Evolutionary conservation across 352 stramenopile genomes (phyloP), one percentile per base, ranked within the genome.

Genomic region (Hyaloperonospora arabidopsidis): DNA sequence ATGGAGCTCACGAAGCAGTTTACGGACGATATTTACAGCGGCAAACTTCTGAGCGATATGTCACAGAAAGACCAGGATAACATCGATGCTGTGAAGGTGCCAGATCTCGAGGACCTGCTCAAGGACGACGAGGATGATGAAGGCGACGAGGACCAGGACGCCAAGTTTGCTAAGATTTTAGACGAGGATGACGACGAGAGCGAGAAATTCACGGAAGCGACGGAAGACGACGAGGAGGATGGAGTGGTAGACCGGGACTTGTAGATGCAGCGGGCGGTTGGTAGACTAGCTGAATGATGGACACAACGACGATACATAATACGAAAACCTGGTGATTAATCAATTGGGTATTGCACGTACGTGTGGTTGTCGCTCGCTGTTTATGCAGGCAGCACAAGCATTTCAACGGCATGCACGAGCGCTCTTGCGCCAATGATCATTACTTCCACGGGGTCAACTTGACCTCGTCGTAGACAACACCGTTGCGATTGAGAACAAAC

Each of bases 11-110:
- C 98, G 61, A 98, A 97, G 67, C 96, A 99, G 72, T 99, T 99
- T 67, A 97, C 98, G 52, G 95, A 98, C 68, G 97, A 99, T 78
- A 94, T 99, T 59, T 99, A 99, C 82, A 97, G 93, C 29, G 97
- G 97, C 59, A 99, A 98, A 54, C 76, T 99, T 52, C 74, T 99
- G 41, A 97, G 89, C 36, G 96, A 99, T 71, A 97, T 98, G 63
- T 97, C 93, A 22, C 95, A 98, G 63, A 93, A 97, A 70, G 87
- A 97, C 61, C 97, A 98, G 68, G 95, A 98, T 68, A 97, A 97
- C 71, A 98, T 98, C 72, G 96, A 98, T 71, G 93, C 85, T 61
- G 86, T 97, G 56, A 97, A 97, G 74, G 76, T 94, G 32, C 79
- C 84, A 1, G 83, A 93, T 45, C 75, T 95, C 5, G 72, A 89